Evolutionary conservation across 1,139 yeast genomes (phyloP).

Genomic region (Kodamaea derodonti): DNA sequence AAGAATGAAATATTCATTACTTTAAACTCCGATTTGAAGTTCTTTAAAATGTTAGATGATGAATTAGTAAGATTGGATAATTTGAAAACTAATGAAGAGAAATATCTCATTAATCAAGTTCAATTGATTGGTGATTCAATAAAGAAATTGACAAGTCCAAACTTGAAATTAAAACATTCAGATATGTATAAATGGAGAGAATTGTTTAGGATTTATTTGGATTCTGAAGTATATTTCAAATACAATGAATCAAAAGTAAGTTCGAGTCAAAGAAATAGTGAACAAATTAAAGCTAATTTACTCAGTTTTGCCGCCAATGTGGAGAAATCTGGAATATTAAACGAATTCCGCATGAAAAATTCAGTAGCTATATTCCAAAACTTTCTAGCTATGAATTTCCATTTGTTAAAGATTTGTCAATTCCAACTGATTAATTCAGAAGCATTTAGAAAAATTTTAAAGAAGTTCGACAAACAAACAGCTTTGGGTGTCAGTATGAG

Average conservation of each 20-base stretch:
- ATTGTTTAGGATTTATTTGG: constrained; percentile 60
- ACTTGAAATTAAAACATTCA: constrained; percentile 30
- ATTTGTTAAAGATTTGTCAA: constrained; percentile 53
- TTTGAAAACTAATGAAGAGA: constrained; percentile 44
- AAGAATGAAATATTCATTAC: constrained; percentile 33
- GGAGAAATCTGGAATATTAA: constrained; percentile 35
- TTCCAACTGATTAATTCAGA: constrained; percentile 61
- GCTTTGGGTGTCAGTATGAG: constrained; percentile 45
- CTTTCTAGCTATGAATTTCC: constrained; percentile 52
- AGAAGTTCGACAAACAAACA: constrained; percentile 74
- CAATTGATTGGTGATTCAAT: constrained; percentile 39
- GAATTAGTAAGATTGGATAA: constrained; percentile 51
- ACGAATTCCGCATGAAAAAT: constrained; percentile 46
- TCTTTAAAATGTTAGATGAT: constrained; percentile 55
- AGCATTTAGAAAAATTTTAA: constrained; percentile 64
- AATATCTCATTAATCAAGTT: constrained; percentile 40
- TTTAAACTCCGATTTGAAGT: constrained; percentile 44
- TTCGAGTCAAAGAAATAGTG: constrained; percentile 38
- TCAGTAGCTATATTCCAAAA: constrained; percentile 45
- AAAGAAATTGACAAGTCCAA: constrained; percentile 37
- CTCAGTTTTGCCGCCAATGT: constrained; percentile 42
- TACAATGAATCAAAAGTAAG: constrained; percentile 43
- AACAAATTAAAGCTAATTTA: constrained; percentile 38
- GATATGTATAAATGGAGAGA: constrained; percentile 74
- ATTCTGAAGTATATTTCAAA: constrained; percentile 61